Conservation (phyloP, 2,329 filamentous ascomycete species). For the Penicillium sp. region DNA sequence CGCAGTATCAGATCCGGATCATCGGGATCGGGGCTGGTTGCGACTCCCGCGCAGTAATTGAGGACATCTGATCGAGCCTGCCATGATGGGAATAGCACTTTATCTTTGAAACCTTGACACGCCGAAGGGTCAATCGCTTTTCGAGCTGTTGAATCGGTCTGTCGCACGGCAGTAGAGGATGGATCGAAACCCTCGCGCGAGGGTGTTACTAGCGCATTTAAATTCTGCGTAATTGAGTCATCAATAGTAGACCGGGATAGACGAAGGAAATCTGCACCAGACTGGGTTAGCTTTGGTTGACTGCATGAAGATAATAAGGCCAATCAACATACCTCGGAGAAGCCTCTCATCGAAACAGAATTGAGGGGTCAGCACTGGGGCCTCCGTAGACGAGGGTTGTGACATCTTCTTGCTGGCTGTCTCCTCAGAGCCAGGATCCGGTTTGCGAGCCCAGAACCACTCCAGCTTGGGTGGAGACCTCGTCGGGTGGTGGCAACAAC, state of each 20-base stretch:
- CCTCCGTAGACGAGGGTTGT: constrained; percentile 44
- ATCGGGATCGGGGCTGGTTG: constrained; percentile 82
- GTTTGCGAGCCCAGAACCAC: constrained; percentile 47
- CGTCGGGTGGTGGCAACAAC: not conserved
- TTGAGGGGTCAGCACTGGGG: constrained; percentile 69
- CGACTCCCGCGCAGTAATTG: constrained; percentile 87
- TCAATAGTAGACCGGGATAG: constrained; percentile 84
- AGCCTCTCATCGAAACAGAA: constrained; percentile 77
- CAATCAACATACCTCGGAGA: constrained; percentile 65
- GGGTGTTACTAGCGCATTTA: constrained; percentile 86
- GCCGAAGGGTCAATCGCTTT: constrained; percentile 64
- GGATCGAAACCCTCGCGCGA: constrained; percentile 76
- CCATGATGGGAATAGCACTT: constrained; percentile 88
- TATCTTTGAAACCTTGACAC: constrained; percentile 75
- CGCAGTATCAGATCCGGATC: constrained; percentile 77
- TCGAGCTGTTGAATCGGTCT: constrained; percentile 56
- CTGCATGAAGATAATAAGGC: constrained; percentile 2
- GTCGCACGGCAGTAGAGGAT: constrained; percentile 71
- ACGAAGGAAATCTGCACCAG: constrained; percentile 78
- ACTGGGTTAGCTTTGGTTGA: constrained; percentile 63
- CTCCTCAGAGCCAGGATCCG: constrained; percentile 33
- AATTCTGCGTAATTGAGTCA: constrained; percentile 89
- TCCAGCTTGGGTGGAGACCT: constrained; percentile 43
- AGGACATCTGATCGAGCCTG: constrained; percentile 80
- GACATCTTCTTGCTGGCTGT: constrained; percentile 45